phyloP scores from a whole-genome alignment of 208 protist species.

The Leishmania aethiopica region DNA sequence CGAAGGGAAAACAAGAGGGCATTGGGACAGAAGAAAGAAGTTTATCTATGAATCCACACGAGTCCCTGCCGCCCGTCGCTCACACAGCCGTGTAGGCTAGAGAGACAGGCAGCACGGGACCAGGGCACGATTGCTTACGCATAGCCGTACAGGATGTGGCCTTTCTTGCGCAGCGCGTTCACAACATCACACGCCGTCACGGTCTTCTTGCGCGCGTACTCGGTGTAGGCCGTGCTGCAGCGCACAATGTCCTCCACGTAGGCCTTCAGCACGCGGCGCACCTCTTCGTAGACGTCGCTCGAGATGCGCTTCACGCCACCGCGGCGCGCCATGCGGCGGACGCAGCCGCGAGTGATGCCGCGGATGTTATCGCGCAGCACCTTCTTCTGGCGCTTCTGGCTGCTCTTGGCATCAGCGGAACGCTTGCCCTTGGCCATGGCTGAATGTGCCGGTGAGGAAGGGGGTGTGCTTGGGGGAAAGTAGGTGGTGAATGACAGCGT shows the following conservation, averaged over 20 bases:
- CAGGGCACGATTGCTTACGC: constrained; percentile 29
- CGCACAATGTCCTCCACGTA: constrained; percentile 87
- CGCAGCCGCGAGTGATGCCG: constrained; percentile 85
- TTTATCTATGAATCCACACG: too few species aligned
- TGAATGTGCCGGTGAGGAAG: not conserved
- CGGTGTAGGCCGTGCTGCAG: constrained; percentile 84
- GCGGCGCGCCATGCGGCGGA: constrained; percentile 91
- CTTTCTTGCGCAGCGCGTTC: constrained; percentile 88
- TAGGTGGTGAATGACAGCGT: not conserved
- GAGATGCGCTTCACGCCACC: constrained; percentile 93
- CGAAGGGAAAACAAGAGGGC: too few species aligned
- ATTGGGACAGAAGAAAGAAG: too few species aligned
- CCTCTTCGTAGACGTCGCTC: constrained; percentile 68
- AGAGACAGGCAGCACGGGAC: too few species aligned
- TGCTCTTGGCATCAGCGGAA: constrained; percentile 68
- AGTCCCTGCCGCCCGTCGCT: too few species aligned
- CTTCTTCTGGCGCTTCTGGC: constrained; percentile 87
- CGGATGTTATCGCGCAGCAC: constrained; percentile 87
- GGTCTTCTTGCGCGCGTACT: constrained; percentile 84
- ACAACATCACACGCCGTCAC: constrained; percentile 88
- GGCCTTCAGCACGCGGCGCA: constrained; percentile 77
- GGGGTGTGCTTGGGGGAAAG: not conserved
- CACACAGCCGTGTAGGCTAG: too few species aligned
- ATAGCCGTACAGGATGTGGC: constrained; percentile 91
- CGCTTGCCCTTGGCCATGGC: constrained; percentile 83